Evolutionary conservation across 352 stramenopile genomes (phyloP).

Genomic region (Pseudoperonospora humuli): DNA sequence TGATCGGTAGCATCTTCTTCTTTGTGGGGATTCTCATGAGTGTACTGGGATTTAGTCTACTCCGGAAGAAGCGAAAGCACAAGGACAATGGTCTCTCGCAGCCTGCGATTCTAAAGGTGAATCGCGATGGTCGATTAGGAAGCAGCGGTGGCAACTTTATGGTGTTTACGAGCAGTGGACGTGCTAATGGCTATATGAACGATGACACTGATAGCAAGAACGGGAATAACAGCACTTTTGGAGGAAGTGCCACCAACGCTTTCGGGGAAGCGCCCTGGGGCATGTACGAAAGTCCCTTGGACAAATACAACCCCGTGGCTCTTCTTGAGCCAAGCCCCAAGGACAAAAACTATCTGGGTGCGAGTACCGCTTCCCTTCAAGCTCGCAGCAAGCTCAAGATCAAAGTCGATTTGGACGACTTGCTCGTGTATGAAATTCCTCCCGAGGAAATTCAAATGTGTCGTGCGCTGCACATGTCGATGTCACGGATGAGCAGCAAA

Average conservation of each 20-base stretch:
- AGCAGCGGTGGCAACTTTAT: constrained; percentile 28
- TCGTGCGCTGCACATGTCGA: constrained; percentile 23
- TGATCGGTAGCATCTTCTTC: constrained; percentile 50
- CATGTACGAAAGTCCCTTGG: constrained; percentile 23
- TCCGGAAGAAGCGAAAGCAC: constrained; percentile 24
- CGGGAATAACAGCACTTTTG: constrained; percentile 45
- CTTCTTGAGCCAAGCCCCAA: constrained; percentile 51
- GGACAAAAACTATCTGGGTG: constrained; percentile 16
- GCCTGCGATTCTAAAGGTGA: constrained; percentile 14
- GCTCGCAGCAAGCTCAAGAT: constrained; percentile 33
- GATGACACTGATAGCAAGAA: constrained; percentile 39
- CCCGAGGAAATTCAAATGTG: constrained; percentile 55
- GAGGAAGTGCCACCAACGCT: constrained; percentile 21
- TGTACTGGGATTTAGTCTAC: constrained; percentile 28
- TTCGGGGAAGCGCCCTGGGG: constrained; percentile 13
- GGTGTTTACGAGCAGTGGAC: constrained; percentile 22
- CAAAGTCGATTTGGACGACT: constrained; percentile 50
- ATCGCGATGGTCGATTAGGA: constrained; percentile 20
- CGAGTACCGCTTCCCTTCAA: constrained; percentile 25
- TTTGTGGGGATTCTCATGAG: constrained; percentile 33
- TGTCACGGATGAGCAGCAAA: constrained; percentile 23
- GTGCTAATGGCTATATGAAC: constrained; percentile 15
- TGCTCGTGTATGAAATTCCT: constrained; percentile 72
- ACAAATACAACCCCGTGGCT: constrained; percentile 45
- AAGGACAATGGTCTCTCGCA: constrained; percentile 4